A percentile compares a stretch with the other conserved stretches of the same genome.
These are phyloP conservation scores for Debaryomycetaceae sp. DNA, from an alignment of 1,139 yeast genomes.

Conservation along the genomic window DNA sequence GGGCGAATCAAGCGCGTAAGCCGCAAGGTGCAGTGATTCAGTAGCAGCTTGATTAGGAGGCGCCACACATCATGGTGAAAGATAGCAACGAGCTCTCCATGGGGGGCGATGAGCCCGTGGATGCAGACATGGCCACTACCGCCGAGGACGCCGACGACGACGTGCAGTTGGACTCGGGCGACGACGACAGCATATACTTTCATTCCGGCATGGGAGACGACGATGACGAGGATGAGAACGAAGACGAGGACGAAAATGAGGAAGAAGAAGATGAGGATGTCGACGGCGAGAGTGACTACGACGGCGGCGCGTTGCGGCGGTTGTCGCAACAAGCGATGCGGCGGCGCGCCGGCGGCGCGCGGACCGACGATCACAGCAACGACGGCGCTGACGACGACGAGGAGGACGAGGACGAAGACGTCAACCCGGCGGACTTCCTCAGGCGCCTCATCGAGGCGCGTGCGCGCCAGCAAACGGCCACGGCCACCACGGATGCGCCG, in stretches of 20 bases:
- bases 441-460: conserved; percentile 20
- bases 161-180: conserved; percentile 6
- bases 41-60: too few species aligned
- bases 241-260: conserved; percentile 12
- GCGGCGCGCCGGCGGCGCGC: conserved; percentile 3
- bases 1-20: too few species aligned
- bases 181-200: conserved; percentile 8
- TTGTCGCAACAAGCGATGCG: conserved; percentile 12
- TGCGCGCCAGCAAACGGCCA: conserved; percentile 9
- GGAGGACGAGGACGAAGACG: conserved; percentile 14
- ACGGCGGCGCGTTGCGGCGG: conserved; percentile 19
- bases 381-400: conserved; percentile 8
- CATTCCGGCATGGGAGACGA: conserved; percentile 13
- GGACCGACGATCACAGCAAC: conserved; percentile 2
- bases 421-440: conserved; percentile 20
- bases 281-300: conserved; percentile 16
- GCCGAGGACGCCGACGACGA: conserved; percentile 6
- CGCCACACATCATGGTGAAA: too few species aligned
- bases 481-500: conserved; percentile 13
- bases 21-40: too few species aligned
- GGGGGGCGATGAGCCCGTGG: conserved; percentile 1
- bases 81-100: not conserved
- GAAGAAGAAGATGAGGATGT: conserved; percentile 13
- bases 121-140: conserved; percentile 7
- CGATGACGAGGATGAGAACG: conserved; percentile 14